These are phyloP conservation scores for Pseudogymnoascus sp. DNA, from an alignment of 2,329 filamentous ascomycete species.

Conservation along the genomic window DNA sequence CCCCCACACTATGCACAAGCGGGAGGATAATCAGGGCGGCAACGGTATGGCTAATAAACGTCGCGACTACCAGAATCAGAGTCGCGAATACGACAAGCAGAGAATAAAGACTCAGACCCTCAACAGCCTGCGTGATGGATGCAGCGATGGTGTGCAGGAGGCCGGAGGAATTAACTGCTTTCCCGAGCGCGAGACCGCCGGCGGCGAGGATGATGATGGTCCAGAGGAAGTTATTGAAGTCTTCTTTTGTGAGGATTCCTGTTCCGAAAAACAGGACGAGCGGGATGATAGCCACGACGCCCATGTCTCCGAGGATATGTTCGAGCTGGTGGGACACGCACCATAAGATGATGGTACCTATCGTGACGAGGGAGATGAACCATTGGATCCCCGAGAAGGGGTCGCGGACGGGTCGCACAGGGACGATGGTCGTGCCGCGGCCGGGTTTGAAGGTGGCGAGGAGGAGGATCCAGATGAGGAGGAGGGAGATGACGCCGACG, in stretches of 20 bases:
- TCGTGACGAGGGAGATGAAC: conserved; percentile 80
- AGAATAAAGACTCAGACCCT: conserved; percentile 74
- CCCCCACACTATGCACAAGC: conserved; percentile 78
- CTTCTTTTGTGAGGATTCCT: conserved; percentile 93
- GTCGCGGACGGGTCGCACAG: conserved; percentile 85
- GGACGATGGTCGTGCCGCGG: conserved; percentile 78
- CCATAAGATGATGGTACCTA: conserved; percentile 84
- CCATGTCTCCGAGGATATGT: conserved; percentile 89
- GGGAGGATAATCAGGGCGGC: conserved; percentile 92
- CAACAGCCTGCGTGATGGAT: conserved; percentile 65
- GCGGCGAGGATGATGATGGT: conserved; percentile 98
- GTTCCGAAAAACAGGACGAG: conserved; percentile 95
- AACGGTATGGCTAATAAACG: conserved; percentile 96
- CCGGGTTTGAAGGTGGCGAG: conserved; percentile 80
- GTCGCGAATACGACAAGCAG: conserved; percentile 78
- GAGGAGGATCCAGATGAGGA: conserved; percentile 83
- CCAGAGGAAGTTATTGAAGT: conserved; percentile 99
- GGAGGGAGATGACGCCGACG: conserved; percentile 80
- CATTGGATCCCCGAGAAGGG: conserved; percentile 82
- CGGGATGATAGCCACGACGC: conserved; percentile 92
- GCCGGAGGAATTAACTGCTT: conserved; percentile 88
- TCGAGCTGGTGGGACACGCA: conserved; percentile 88
- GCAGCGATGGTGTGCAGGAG: conserved; percentile 81
- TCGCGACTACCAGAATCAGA: conserved; percentile 85
- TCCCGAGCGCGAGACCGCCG: conserved; percentile 84